These are phyloP conservation scores for Pisolithus tinctorius DNA, from an alignment of 768 basidiomycete species.

Conservation along the genomic window DNA sequence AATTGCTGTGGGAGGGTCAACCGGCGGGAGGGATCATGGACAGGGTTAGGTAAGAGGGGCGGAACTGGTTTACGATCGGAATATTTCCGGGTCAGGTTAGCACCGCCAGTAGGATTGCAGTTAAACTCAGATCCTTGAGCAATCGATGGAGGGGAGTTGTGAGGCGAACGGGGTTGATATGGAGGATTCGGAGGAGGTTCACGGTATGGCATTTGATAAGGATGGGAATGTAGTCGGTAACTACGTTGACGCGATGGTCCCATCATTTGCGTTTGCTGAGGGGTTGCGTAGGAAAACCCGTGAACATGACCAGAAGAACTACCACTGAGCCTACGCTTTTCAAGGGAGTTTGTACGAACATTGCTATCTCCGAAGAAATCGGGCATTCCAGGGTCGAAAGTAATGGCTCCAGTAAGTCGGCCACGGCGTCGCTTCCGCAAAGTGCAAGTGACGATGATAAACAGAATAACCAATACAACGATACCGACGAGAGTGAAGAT, in stretches of 20 bases:
- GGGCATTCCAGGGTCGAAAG: constrained; percentile 40
- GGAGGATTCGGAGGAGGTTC: constrained; percentile 1
- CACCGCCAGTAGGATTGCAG: constrained; percentile 12
- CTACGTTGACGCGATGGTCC: constrained; percentile 18
- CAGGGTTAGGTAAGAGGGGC: constrained; percentile 15
- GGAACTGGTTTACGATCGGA: constrained; percentile 30
- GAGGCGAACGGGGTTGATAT: constrained; percentile 7
- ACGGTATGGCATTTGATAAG: constrained; percentile 1
- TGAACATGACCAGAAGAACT: constrained; percentile 23
- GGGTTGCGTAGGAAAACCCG: constrained; percentile 3
- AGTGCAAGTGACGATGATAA: constrained; percentile 37
- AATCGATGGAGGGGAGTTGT: constrained; percentile 1
- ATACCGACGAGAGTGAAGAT: constrained; percentile 51
- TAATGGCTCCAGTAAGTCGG: constrained; percentile 40
- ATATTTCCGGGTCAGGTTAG: constrained; percentile 28
- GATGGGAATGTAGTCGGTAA: constrained; percentile 5
- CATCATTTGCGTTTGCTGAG: constrained; percentile 13
- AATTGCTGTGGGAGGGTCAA: constrained; percentile 18
- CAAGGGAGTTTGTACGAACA: constrained; percentile 9
- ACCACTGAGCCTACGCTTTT: constrained; percentile 18
- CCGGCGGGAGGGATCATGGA: constrained; percentile 19
- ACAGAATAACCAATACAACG: constrained; percentile 38
- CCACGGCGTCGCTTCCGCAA: constrained; percentile 44
- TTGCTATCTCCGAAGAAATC: constrained; percentile 21
- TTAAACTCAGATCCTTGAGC: constrained; percentile 9